Evolutionary conservation across 2,329 filamentous ascomycete genomes (phyloP).

Genomic region (Penicillium sp.): DNA sequence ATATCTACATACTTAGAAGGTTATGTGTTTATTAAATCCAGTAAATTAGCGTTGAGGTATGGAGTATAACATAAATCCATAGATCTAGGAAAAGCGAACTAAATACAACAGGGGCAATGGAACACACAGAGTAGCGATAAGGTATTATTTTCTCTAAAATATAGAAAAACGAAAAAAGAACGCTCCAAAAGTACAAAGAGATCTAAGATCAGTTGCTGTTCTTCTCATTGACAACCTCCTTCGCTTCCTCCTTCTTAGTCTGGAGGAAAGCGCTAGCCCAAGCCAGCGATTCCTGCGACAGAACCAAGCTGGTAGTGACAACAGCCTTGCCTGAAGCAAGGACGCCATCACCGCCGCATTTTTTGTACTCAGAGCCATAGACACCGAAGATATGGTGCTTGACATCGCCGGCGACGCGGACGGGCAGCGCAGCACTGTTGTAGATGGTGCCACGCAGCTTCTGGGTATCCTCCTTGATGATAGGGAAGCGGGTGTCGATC

Average conservation of each 20-base stretch:
- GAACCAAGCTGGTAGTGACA: slow-evolving; percentile 64
- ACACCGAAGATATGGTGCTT: slow-evolving; percentile 45
- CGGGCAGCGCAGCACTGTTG: slow-evolving; percentile 60
- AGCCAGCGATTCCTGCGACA: slow-evolving; percentile 63
- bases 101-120: not conserved
- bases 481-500: slow-evolving; percentile 69
- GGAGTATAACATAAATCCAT: not conserved
- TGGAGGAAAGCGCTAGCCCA: slow-evolving; percentile 61
- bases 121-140: not conserved
- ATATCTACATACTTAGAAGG: not conserved
- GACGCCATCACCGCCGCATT: slow-evolving; percentile 55
- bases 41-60: not conserved
- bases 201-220: slow-evolving; percentile 27
- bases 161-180: slow-evolving; percentile 3
- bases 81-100: slow-evolving; percentile 1
- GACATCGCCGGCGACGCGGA: slow-evolving; percentile 61
- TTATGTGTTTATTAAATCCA: not conserved
- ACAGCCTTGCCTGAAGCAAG: slow-evolving; percentile 69
- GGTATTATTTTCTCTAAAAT: slow-evolving; percentile 27
- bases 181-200: slow-evolving; percentile 2
- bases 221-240: slow-evolving; percentile 54
- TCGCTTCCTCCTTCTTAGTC: slow-evolving; percentile 61
- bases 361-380: slow-evolving; percentile 48
- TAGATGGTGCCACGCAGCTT: slow-evolving; percentile 66
- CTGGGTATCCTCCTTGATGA: slow-evolving; percentile 71